These are phyloP conservation scores for Phytophthora brassicae DNA, from an alignment of 352 stramenopile species.

Conservation along the genomic window DNA sequence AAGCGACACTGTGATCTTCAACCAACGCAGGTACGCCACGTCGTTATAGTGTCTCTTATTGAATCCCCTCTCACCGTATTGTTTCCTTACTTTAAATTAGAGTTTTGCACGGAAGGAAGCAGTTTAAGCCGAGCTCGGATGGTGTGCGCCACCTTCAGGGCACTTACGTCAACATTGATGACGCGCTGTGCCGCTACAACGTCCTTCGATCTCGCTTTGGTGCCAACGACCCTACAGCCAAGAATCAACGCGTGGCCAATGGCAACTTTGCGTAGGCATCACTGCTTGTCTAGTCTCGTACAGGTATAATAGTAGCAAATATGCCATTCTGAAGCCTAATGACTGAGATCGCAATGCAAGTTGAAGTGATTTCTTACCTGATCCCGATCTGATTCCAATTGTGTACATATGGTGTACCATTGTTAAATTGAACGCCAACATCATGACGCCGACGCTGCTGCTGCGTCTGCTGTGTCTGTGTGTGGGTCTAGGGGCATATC, in stretches of 20 bases:
- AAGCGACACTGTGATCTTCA: conserved; percentile 85
- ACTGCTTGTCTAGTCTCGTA: not conserved
- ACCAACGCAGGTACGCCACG: conserved; percentile 46
- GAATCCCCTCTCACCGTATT: not conserved
- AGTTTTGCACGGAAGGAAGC: conserved; percentile 77
- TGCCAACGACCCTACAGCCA: conserved; percentile 35
- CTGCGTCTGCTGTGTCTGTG: conserved; percentile 41
- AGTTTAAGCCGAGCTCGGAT: conserved; percentile 69
- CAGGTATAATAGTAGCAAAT: too few relatives aligned
- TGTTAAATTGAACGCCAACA: too few relatives aligned
- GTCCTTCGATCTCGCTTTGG: conserved; percentile 63
- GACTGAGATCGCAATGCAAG: not conserved
- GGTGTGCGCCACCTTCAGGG: conserved; percentile 82
- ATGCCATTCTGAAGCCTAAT: not conserved
- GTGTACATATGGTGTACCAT: conserved; percentile 15
- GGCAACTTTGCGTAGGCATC: conserved; percentile 65
- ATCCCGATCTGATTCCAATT: not conserved
- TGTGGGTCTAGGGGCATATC: conserved; percentile 46
- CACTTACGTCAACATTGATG: conserved; percentile 89
- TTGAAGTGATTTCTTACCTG: conserved; percentile 24
- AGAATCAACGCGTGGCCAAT: conserved; percentile 73
- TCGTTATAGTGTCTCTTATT: not conserved
- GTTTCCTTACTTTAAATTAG: conserved; percentile 17
- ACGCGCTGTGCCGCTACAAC: conserved; percentile 85
- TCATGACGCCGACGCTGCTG: conserved; percentile 18